Evolutionary conservation across 2,329 filamentous ascomycete species (phyloP).

Genomic region (Fusarium citri): DNA sequence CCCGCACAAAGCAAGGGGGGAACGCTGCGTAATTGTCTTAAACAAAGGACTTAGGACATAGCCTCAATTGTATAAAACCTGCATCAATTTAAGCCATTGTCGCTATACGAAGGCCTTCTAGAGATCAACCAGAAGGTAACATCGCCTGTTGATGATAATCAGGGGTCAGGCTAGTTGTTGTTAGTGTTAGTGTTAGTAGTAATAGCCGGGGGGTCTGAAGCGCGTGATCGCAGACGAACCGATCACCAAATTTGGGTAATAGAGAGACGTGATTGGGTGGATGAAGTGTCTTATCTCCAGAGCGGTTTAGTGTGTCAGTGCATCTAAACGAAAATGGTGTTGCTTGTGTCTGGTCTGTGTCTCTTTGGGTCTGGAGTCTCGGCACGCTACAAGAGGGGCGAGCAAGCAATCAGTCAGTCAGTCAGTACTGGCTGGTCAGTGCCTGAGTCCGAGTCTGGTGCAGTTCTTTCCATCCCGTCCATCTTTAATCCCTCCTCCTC

Average conservation of each 20-base stretch:
- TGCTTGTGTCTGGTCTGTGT: slow-evolving; percentile 20
- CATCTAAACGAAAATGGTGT: slow-evolving; percentile 27
- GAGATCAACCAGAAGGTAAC: slow-evolving; percentile 19
- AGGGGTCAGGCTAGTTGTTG: slow-evolving; percentile 8
- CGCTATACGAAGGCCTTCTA: slow-evolving; percentile 7
- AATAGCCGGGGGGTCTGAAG: slow-evolving; percentile 4
- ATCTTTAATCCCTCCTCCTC: slow-evolving; percentile 35
- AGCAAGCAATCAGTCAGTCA: neutral
- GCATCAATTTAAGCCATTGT: neutral
- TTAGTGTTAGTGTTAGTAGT: neutral
- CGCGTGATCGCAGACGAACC: slow-evolving; percentile 19
- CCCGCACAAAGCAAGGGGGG: neutral
- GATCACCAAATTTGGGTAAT: slow-evolving; percentile 16
- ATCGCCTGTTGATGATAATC: slow-evolving; percentile 21
- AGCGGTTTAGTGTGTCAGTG: slow-evolving; percentile 26
- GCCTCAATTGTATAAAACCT: neutral
- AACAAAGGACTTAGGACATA: too few relatives aligned
- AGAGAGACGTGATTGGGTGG: slow-evolving; percentile 10
- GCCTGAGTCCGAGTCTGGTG: neutral
- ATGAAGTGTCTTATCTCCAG: slow-evolving; percentile 18
- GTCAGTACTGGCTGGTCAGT: neutral
- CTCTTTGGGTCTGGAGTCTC: slow-evolving; percentile 16
- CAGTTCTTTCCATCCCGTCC: slow-evolving; percentile 8
- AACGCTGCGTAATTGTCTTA: neutral
- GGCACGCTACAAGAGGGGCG: slow-evolving; percentile 13